Evolutionary conservation across 2,329 filamentous ascomycete species (phyloP), one percentile per base, ranked within the genome.

Genomic region (Apiospora pterosperma): DNA sequence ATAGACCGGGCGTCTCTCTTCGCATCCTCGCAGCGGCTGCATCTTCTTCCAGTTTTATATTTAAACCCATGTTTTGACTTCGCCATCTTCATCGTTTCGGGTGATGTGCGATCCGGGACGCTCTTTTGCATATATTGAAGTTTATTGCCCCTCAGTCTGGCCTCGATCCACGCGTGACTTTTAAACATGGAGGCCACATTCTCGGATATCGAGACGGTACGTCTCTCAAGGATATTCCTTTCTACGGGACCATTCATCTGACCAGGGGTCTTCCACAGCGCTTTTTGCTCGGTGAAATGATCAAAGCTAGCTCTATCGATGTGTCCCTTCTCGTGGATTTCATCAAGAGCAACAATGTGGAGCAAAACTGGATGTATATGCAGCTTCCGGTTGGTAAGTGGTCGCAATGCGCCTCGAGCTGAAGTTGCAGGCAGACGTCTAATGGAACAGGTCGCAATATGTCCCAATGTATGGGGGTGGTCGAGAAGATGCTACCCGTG

Each of bases 231-330:
- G 48, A 38, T 61, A 41, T 69, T 62, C 34, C 34, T 8, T 31
- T 31, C 48, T 55, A n/a, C 14, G n/a, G 28, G 14, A 23, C 28
- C 10, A 7, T 23, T 23, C 31, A 52, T 36, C 61, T 62, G 16
- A 61, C 59, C 59, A 31, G n/a, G 19, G 63, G 28, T 59, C 65
- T 34, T 34, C 48, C 59, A n/a, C 70, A 88, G 85, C 83, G 84
- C 67, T 86, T 86, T 71, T 76, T 87, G 66, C 79, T 88, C 64
- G 83, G 80, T 64, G 85, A 88, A 74, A 84, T 87, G 69, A 83
- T 88, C 74, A 88, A 87, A 70, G 79, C 79, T 66, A 87, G 84
- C 76, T 74, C 78, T 36, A 74, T 87, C 65, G 80, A 85, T 64
- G 72, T 85, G 28, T 72, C 76, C 12, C 74, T 73, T 21, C 73